Percentiles rank a stretch among this genome's conserved stretches.
Evolutionary conservation across 2,329 filamentous ascomycete species (phyloP).

Genomic region (Orbilia ellipsospora): DNA sequence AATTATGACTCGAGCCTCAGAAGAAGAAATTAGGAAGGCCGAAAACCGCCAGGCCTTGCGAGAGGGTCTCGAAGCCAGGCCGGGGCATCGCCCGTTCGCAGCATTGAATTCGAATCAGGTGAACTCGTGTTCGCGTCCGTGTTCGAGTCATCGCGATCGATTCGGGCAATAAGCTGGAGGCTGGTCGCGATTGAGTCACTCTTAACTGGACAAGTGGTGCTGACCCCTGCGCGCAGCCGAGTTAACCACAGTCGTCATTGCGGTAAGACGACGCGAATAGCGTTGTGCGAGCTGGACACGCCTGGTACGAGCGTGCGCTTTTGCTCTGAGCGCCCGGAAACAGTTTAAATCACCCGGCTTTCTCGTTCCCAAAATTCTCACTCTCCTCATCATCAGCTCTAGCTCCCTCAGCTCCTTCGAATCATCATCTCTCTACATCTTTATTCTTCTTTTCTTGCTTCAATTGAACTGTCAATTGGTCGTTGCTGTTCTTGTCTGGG

Average conservation of each 20-base stretch:
- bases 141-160: slow-evolving; percentile 37
- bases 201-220: too few relatives aligned
- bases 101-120: slow-evolving; percentile 25
- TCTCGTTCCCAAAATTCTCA: slow-evolving; percentile 13
- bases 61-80: background rate
- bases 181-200: slow-evolving; percentile 7
- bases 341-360: slow-evolving; percentile 46
- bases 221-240: background rate
- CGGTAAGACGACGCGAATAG: background rate
- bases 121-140: slow-evolving; percentile 41
- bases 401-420: background rate
- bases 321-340: slow-evolving; percentile 25
- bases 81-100: background rate
- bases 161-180: slow-evolving; percentile 1
- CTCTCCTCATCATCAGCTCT: slow-evolving; percentile 14
- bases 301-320: slow-evolving; percentile 25
- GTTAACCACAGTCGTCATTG: too few relatives aligned
- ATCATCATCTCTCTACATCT: background rate
- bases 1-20: slow-evolving; percentile 27
- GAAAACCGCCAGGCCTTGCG: slow-evolving; percentile 29
- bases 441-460: background rate
- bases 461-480: slow-evolving; percentile 10
- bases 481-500: background rate
- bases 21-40: too few relatives aligned
- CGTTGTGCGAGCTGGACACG: background rate